phyloP scores from a whole-genome alignment of 352 stramenopile species.

The Pythium sukuiense region DNA sequence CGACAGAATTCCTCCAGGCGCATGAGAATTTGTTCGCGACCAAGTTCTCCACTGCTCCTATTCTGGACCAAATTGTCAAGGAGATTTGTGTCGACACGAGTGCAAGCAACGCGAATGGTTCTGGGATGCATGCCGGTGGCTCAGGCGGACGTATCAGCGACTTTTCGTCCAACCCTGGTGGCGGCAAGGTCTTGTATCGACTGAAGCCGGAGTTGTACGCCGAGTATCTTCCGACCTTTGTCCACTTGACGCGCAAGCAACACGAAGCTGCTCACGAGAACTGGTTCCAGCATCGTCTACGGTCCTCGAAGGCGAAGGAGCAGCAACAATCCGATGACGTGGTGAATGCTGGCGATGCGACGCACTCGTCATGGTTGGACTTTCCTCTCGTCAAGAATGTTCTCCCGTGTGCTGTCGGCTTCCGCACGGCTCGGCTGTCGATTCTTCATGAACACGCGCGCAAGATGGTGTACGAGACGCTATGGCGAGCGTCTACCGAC shows the following conservation, averaged over 20 bases:
- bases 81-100: slow-evolving; percentile 54
- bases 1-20: slow-evolving; percentile 76
- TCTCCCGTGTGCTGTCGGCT: slow-evolving; percentile 62
- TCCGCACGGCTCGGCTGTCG: slow-evolving; percentile 52
- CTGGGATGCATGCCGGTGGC: not conserved
- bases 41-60: slow-evolving; percentile 63
- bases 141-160: slow-evolving; percentile 25
- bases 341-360: slow-evolving; percentile 48
- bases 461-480: slow-evolving; percentile 66
- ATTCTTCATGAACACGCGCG: slow-evolving; percentile 64
- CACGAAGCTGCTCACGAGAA: slow-evolving; percentile 88
- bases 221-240: slow-evolving; percentile 85
- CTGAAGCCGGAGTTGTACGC: slow-evolving; percentile 80
- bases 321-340: slow-evolving; percentile 54
- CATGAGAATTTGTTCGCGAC: slow-evolving; percentile 75
- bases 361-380: slow-evolving; percentile 75
- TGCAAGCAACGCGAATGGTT: not conserved
- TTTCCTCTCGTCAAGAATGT: slow-evolving; percentile 85
- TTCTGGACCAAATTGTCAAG: slow-evolving; percentile 80
- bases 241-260: slow-evolving; percentile 86
- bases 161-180: slow-evolving; percentile 27
- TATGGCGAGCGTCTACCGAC: slow-evolving; percentile 62
- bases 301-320: slow-evolving; percentile 65
- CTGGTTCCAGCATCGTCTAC: slow-evolving; percentile 78
- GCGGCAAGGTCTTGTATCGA: slow-evolving; percentile 72